Base-by-base conservation (phyloP, 2,329 filamentous ascomycete genomes). In the Epichloe brachyelytri region DNA sequence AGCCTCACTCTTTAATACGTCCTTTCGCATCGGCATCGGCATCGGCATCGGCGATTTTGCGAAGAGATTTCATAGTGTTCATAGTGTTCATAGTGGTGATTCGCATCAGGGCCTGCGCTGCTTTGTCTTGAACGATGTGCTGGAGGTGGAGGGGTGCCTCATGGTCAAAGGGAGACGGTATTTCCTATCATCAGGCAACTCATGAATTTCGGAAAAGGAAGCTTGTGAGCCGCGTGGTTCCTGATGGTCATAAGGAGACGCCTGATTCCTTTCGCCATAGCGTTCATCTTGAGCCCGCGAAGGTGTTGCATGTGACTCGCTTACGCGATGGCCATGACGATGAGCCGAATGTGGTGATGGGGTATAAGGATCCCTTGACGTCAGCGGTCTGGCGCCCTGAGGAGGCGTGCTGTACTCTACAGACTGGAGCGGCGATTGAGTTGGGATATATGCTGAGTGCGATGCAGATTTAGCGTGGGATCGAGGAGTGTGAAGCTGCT, bases 11-110 rank as follows among this genome's bases (percentile, higher is more conserved):
- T 74, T 71, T 54, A 81, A 60, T 11, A 81, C 77, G 51, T 80
- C 78, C 43, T 79, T 76, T 51, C 77, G 71, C 76, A 82, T 80
- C 2, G 69, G 69, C 67, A 82, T 80, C 2, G 69, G 69, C 67
- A 82, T 80, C 2, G 69, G 68, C 67, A 77, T 75, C 1, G 69
- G 68, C 1, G 67, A 68, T 58, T 75, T 39, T 66, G 66, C 17
- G 68, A 62, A 2, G 68, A 63, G 3, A 60, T 54, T 33, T 78
- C 75, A 50, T 66, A 71, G 44, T 64, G 65, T 33, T 78, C 75
- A 50, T 66, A 71, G 44, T 64, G 65, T 46, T 78, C 75, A 50
- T 66, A 71, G 44, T 64, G 65, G 46, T 59, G 60, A 47, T 72
- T 58, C 41, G 67, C 55, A 22, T 77, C 75, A 50, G 71, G 65